Conservation (phyloP, 176 grass and related monocot species). For the Avena atlantica region DNA sequence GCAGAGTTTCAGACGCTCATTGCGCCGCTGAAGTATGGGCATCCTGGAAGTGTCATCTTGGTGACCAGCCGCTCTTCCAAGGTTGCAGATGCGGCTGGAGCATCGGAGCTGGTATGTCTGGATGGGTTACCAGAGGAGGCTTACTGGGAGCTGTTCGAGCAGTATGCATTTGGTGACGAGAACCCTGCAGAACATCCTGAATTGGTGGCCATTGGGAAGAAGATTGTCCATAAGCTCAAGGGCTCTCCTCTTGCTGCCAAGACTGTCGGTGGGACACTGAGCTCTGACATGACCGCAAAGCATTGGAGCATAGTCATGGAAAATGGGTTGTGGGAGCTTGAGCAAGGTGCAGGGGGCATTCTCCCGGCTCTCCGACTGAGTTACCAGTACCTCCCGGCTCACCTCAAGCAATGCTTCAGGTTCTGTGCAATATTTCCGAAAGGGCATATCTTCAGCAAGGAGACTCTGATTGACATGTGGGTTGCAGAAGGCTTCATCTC, state of each 20-base stretch:
- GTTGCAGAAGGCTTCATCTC: constrained; percentile 36
- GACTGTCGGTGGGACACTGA: not conserved
- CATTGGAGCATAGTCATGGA: constrained; percentile 31
- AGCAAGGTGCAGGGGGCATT: constrained; percentile 7
- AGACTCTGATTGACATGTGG: constrained; percentile 38
- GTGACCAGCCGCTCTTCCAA: constrained; percentile 32
- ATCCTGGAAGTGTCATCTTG: constrained; percentile 39
- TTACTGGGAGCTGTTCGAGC: constrained; percentile 42
- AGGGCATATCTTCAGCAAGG: constrained; percentile 4
- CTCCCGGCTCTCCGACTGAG: constrained; percentile 24
- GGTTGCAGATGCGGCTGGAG: constrained; percentile 18
- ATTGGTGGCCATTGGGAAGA: constrained; percentile 35
- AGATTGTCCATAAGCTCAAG: constrained; percentile 37
- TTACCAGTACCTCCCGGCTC: constrained; percentile 20
- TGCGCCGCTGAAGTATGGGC: constrained; percentile 20
- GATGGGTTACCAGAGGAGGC: constrained; percentile 8
- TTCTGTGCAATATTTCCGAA: constrained; percentile 37
- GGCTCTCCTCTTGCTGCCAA: constrained; percentile 42
- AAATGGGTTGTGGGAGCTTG: constrained; percentile 9
- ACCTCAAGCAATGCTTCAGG: constrained; percentile 26
- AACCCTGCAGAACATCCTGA: not conserved
- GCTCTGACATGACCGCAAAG: not conserved
- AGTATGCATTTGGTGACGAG: constrained; percentile 33
- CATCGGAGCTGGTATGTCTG: not conserved
- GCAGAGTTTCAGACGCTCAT: constrained; percentile 17